Percentiles rank a stretch among this genome's conserved stretches.
phyloP scores from a whole-genome alignment of 1,139 yeast species.

The Debaryomyces subglobosus region DNA sequence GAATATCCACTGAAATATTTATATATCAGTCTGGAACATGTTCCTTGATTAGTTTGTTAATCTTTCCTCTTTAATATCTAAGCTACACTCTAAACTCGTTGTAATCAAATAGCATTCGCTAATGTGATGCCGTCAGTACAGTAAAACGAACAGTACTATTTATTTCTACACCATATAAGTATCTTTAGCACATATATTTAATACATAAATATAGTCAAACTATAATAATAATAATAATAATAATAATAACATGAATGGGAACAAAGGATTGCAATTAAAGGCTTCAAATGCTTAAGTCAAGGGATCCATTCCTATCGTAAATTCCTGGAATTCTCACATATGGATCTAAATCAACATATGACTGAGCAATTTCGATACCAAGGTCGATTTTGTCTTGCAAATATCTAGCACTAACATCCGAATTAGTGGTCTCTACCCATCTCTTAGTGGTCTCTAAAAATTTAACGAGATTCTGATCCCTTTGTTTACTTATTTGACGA shows the following conservation, averaged over 20 bases:
- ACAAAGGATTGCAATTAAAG: neutral
- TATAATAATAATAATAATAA: neutral
- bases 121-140: neutral
- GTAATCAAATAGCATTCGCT: neutral
- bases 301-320: conserved; percentile 40
- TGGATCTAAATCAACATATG: conserved; percentile 42
- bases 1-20: neutral
- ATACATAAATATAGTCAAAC: neutral
- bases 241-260: too few relatives aligned
- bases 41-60: neutral
- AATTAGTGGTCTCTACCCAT: conserved; percentile 49
- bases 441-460: conserved; percentile 40
- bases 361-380: conserved; percentile 31
- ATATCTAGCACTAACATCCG: conserved; percentile 41
- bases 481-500: conserved; percentile 30
- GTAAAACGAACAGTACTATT: too few relatives aligned
- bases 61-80: too few relatives aligned
- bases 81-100: neutral
- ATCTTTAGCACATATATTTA: neutral
- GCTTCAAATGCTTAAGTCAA: conserved; percentile 1
- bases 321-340: conserved; percentile 42
- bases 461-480: conserved; percentile 34
- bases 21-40: neutral
- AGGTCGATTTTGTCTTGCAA: conserved; percentile 43
- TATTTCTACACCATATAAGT: neutral